phyloP scores from a whole-genome alignment of 1,284 basidiomycete genomes.

The Fistulinella cinereoalba region DNA sequence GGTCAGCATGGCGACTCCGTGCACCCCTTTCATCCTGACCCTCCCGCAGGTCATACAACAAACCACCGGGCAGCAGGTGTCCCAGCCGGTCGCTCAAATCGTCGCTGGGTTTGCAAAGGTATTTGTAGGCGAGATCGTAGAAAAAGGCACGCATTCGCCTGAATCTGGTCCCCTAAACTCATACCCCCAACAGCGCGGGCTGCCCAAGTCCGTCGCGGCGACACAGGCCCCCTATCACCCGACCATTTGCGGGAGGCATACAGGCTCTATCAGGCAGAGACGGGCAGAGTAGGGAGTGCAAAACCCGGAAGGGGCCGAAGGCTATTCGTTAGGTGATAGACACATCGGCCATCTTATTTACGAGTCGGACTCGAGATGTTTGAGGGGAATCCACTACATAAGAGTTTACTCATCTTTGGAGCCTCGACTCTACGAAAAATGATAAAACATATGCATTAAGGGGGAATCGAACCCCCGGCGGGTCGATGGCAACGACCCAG shows the following conservation, averaged over 20 bases:
- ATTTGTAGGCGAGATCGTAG: conserved; percentile 90
- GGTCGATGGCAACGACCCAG: conserved; percentile 49
- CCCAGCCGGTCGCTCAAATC: conserved; percentile 82
- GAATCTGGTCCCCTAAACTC: neutral
- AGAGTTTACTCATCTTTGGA: no score
- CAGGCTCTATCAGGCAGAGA: conserved; percentile 75
- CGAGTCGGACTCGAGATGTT: no score
- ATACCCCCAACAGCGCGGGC: conserved; percentile 71
- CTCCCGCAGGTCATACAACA: conserved; percentile 92
- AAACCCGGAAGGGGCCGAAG: conserved; percentile 62
- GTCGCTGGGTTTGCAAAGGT: conserved; percentile 89
- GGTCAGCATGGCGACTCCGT: no score
- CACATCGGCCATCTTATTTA: neutral
- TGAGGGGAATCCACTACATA: no score
- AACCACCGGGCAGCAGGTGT: conserved; percentile 77
- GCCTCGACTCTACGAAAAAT: no score
- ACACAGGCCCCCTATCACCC: conserved; percentile 77
- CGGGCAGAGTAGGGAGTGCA: conserved; percentile 74
- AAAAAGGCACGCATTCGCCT: conserved; percentile 58
- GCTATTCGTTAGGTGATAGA: conserved; percentile 49
- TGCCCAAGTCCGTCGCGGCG: conserved; percentile 70
- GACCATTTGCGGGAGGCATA: conserved; percentile 89
- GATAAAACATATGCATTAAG: conserved; percentile 57
- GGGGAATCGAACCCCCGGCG: conserved; percentile 78
- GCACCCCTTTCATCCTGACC: no score